Evolutionary conservation across 2,329 filamentous ascomycete genomes (phyloP).

Genomic region (Ceratocystis cacaofunesta): DNA sequence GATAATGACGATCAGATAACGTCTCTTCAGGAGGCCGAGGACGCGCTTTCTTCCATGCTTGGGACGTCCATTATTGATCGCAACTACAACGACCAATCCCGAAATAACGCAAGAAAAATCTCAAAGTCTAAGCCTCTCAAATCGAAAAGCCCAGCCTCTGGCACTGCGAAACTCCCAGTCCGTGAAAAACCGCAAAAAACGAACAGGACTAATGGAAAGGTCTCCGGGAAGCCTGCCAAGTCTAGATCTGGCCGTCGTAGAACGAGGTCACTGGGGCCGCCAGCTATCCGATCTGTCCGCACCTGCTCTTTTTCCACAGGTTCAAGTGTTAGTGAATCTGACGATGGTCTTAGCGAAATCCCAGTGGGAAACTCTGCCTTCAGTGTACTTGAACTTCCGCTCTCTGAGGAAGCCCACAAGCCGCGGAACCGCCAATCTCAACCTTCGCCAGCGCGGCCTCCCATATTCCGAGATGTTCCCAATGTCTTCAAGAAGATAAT

Average conservation of each 20-base stretch:
- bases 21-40: constrained; percentile 19
- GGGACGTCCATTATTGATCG: constrained; percentile 27
- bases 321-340: constrained; percentile 25
- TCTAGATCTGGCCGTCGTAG: constrained; percentile 9
- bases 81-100: constrained; percentile 23
- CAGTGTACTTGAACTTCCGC: constrained; percentile 44
- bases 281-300: constrained; percentile 11
- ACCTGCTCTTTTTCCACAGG: constrained; percentile 18
- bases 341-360: constrained; percentile 31
- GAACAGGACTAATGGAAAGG: not conserved
- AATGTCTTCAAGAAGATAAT: constrained; percentile 51
- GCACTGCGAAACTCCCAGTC: not conserved
- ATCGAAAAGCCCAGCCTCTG: not conserved
- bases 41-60: constrained; percentile 16
- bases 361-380: constrained; percentile 53
- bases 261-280: constrained; percentile 13
- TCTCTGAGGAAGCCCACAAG: constrained; percentile 33
- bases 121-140: constrained; percentile 4
- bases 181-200: not conserved
- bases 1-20: constrained; percentile 1
- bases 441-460: constrained; percentile 31
- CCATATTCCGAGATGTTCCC: constrained; percentile 46
- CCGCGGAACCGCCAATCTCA: constrained; percentile 22
- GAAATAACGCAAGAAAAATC: not conserved
- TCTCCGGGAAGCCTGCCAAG: not conserved